Evolutionary conservation across 1,139 yeast genomes (phyloP), one percentile per base, ranked within the genome.

Genomic region (Pichia sorboxylosa): DNA sequence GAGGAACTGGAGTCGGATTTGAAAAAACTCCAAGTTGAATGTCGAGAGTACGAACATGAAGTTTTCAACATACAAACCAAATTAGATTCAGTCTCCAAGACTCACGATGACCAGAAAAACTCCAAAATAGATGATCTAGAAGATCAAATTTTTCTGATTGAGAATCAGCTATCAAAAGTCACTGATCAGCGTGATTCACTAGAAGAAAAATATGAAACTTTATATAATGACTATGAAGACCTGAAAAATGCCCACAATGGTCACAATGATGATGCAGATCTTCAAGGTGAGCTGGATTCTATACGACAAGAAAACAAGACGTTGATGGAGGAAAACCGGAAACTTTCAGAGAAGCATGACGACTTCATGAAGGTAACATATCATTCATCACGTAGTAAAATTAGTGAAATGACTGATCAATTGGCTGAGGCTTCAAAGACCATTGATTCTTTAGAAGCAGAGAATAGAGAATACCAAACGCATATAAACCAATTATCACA

Each of bases 1-100:
- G 11, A 7, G 22, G 27, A 32, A 17, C 21, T 32, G 16, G 36
- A 37, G 16, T 30, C 24, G 10, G 52, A 45, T 28, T 54, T 50
- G 36, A 41, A 35, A 26, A 43, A 32, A 26, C 9, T 33, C 17
- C 16, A 13, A n/a, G n/a, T n/a, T 11, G 34, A 25, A 24, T 26
- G 26, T 30, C n/a, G 22, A 6, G 13, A 21, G 4, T 28, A 26
- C 17, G 34, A 33, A 38, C 5, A 39, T 53, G 33, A 47, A 20
- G 29, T 28, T 4, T 30, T 28, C 17, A 32, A 35, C 6, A 33
- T 40, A 15, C 34, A 34, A 26, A 16, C 27, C 10, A 32, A 35
- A 20, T 45, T 21, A 13, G 27, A 30, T 9, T 13, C 13, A 20
- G n/a, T n/a, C n/a, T 8, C 11, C 10, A 8, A 19, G 11, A 11